Evolutionary conservation across 345 rosid species (phyloP).

Genomic region (Kandelia obovata): DNA sequence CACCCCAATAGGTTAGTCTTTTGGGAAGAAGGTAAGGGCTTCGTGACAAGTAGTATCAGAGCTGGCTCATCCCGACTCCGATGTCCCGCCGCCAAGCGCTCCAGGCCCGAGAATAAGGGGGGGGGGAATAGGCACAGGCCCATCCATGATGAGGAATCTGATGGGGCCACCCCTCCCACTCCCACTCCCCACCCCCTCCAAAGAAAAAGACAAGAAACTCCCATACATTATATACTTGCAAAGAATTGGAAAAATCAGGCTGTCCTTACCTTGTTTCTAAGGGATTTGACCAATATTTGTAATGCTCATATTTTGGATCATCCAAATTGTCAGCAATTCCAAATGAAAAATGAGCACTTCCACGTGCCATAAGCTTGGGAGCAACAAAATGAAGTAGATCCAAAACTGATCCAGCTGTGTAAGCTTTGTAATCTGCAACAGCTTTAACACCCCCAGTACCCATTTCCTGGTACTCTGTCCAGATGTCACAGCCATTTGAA

Average conservation of each 20-base stretch:
- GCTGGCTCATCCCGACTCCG: too few relatives aligned
- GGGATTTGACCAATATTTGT: conserved; percentile 71
- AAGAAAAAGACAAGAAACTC: not conserved
- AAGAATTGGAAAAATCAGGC: not conserved
- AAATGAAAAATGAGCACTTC: conserved; percentile 57
- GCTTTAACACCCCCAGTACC: conserved; percentile 48
- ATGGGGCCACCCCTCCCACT: too few relatives aligned
- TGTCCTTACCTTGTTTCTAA: conserved; percentile 59
- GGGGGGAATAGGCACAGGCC: too few relatives aligned
- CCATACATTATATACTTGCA: not conserved
- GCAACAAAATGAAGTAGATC: conserved; percentile 64
- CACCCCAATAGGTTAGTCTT: too few relatives aligned
- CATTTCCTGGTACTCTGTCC: conserved; percentile 67
- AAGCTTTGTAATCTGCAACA: conserved; percentile 45
- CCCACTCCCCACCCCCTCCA: too few relatives aligned
- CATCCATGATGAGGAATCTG: too few relatives aligned
- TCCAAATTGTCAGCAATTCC: conserved; percentile 69
- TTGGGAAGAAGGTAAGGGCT: too few relatives aligned
- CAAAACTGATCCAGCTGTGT: conserved; percentile 48
- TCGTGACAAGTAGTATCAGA: too few relatives aligned
- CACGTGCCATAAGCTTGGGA: conserved; percentile 62
- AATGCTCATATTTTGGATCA: conserved; percentile 55
- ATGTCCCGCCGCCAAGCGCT: too few relatives aligned
- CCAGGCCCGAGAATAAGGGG: too few relatives aligned
- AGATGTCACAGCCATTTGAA: conserved; percentile 46